Base-by-base conservation (phyloP, 371 early-diverging fungal genomes). In the Fennellomyces sp. region DNA sequence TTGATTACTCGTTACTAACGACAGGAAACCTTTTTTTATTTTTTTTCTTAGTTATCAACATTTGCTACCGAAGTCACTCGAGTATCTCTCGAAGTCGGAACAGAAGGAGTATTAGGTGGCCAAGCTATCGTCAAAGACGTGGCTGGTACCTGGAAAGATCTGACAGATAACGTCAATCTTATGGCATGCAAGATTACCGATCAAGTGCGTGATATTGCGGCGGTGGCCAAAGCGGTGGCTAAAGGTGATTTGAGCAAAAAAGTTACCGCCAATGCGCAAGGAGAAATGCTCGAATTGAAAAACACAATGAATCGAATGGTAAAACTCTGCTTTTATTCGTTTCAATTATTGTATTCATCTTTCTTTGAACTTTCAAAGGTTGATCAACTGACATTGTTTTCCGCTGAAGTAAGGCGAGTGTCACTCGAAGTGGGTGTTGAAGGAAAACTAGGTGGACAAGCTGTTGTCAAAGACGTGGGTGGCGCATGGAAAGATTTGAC, bases 11-110 rank as follows among this genome's bases (percentile, higher is more conserved):
- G n/a, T 28, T 55, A 19, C 11, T 26, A 35, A 11, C 8, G 3
- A 52, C 25, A 27, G n/a, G 19, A 28, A 58, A 29, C n/a, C 25
- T 27, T 35, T 42, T 36, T 42, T 59, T 48, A 38, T 36, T 28
- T 54, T 31, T 58, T 66, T 2, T 27, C 39, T n/a, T 28, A 47
- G 67, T 60, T 67, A 12, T 67, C 67, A 48, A 81, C 73, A 2
- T 84, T 84, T 66, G 85, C 84, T 5, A 72, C 75, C 1, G 88
- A 88, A 60, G 86, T 89, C 13, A 79, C 81, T 36, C 80, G 83
- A n/a, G 87, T 88, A 0, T 80, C 86, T 6, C 59, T 78, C 6
- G 85, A 86, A 61, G 89, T 88, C 38, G 86, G 89, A 2, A 88
- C 86, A 0, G 86, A 84, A 28, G 87, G 87, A 7, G 80, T 77